Percentiles rank a stretch among this genome's conserved stretches.
phyloP scores from a whole-genome alignment of 306 rosid species.

The Cucumis melo region DNA sequence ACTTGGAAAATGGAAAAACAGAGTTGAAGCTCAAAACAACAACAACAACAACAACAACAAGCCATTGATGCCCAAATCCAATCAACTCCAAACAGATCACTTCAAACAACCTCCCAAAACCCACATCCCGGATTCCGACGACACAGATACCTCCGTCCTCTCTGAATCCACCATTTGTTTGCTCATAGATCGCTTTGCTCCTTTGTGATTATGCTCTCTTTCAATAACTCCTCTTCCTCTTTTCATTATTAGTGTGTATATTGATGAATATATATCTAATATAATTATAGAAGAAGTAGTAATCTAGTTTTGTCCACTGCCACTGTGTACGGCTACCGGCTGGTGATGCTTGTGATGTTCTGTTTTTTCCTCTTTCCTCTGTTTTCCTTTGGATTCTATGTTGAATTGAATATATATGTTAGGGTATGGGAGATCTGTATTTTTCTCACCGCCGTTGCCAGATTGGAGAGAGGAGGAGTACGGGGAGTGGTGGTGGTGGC shows the following conservation, averaged over 20 bases:
- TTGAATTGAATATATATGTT: background rate
- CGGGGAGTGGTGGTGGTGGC: background rate
- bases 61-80: constrained; percentile 15
- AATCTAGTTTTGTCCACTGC: too few species aligned
- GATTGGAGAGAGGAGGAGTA: background rate
- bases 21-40: constrained; percentile 12
- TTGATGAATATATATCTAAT: too few species aligned
- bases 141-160: constrained; percentile 17
- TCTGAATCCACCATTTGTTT: constrained; percentile 57
- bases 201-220: constrained; percentile 26
- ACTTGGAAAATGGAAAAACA: constrained; percentile 47
- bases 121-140: background rate
- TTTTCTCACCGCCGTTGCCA: background rate
- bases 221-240: background rate
- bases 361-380: background rate
- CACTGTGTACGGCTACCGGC: too few species aligned
- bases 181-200: constrained; percentile 85
- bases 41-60: constrained; percentile 21
- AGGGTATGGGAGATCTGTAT: too few species aligned
- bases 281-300: too few species aligned
- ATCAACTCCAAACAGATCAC: background rate
- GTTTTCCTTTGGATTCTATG: background rate
- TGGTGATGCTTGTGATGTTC: constrained; percentile 7
- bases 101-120: background rate
- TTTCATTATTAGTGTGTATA: too few species aligned